phyloP scores from a whole-genome alignment of 129 eudicot species.

The Silybum marianum region DNA sequence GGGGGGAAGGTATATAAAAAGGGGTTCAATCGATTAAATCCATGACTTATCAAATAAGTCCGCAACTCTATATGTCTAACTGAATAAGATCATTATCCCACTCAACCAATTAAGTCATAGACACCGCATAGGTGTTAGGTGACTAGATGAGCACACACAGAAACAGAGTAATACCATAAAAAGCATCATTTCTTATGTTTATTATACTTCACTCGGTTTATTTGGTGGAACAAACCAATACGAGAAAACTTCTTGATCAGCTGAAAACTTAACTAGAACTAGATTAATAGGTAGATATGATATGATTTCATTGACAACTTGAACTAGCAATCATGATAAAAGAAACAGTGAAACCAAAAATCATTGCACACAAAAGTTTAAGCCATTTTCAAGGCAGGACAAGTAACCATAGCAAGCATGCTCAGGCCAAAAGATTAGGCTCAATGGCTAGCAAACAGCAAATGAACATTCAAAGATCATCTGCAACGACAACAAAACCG shows the following conservation, averaged over 20 bases:
- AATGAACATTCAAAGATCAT: not conserved
- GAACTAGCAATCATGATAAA: not conserved
- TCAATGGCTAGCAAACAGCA: not conserved
- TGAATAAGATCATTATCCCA: not conserved
- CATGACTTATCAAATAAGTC: not conserved
- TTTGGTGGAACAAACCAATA: not conserved
- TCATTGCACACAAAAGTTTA: not conserved
- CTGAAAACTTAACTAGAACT: too few species aligned
- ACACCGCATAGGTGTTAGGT: not conserved
- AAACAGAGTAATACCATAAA: not conserved
- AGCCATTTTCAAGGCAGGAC: not conserved
- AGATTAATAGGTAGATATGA: not conserved
- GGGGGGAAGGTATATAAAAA: not conserved
- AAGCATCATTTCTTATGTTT: not conserved
- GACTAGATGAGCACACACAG: not conserved
- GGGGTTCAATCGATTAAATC: not conserved
- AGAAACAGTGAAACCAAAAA: not conserved
- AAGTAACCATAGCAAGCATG: not conserved
- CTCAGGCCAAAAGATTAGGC: not conserved
- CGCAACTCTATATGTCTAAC: not conserved
- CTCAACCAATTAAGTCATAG: not conserved
- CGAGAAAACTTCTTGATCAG: not conserved
- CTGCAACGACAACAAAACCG: slow-evolving; percentile 8
- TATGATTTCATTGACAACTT: not conserved
- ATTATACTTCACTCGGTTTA: not conserved